Percentiles rank a stretch among this genome's conserved stretches.
phyloP scores from a whole-genome alignment of 164 flowering plant genomes.

The Paratinospora sagittata region DNA sequence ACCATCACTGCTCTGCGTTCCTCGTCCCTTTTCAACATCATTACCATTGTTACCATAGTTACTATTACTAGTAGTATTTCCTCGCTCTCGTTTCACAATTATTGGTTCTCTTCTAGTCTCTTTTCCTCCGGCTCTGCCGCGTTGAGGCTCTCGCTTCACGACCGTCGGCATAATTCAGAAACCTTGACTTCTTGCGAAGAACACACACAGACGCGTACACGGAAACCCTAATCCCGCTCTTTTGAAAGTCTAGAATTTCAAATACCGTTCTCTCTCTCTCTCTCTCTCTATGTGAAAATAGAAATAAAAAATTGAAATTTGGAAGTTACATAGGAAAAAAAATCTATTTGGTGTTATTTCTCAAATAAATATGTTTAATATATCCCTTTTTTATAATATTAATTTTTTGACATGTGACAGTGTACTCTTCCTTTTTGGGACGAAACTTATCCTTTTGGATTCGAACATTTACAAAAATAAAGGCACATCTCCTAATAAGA shows the following conservation, averaged over 20 bases:
- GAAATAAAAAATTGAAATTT: no score
- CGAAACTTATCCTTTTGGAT: no score
- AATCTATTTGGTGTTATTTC: no score
- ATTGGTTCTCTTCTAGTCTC: background rate
- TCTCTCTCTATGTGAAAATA: no score
- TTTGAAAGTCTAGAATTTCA: background rate
- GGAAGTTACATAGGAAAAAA: no score
- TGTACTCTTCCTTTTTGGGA: no score
- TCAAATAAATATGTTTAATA: no score
- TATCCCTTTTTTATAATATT: no score
- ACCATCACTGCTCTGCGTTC: background rate
- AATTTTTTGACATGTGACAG: no score
- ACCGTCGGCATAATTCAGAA: constrained; percentile 14
- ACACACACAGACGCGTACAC: background rate
- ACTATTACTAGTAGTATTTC: background rate
- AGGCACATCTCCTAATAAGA: no score
- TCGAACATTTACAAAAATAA: no score
- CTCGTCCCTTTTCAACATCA: background rate
- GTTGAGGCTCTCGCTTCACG: constrained; percentile 11
- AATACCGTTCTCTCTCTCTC: background rate
- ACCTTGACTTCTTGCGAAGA: background rate
- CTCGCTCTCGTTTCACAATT: constrained; percentile 14
- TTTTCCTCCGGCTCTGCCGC: constrained; percentile 2
- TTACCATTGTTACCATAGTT: background rate
- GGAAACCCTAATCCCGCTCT: background rate